Evolutionary conservation across 2,329 filamentous ascomycete genomes (phyloP).

Genomic region (Monosporascus sp.): DNA sequence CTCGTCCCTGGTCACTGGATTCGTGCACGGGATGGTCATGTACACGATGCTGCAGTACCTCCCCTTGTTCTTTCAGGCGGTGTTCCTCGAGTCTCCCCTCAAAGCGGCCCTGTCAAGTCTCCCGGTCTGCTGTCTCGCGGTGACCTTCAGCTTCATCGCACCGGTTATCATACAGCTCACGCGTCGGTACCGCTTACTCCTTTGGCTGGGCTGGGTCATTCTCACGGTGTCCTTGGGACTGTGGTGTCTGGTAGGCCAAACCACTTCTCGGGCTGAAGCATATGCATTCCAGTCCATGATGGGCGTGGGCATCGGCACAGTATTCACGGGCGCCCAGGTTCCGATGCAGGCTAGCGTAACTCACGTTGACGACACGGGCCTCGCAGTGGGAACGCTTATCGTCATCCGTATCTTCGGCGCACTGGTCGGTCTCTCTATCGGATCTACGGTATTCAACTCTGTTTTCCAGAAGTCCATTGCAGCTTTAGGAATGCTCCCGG

Average conservation of each 20-base stretch:
- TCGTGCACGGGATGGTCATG: conserved; percentile 7
- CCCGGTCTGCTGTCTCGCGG: conserved; percentile 51
- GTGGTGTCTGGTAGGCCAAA: conserved; percentile 24
- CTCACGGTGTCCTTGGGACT: conserved; percentile 52
- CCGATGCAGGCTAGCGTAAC: conserved; percentile 28
- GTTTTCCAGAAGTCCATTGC: conserved; percentile 15
- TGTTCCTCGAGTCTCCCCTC: conserved; percentile 47
- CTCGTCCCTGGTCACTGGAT: conserved; percentile 12
- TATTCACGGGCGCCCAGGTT: conserved; percentile 7
- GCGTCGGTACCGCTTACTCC: conserved; percentile 54
- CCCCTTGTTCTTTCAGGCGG: conserved; percentile 41
- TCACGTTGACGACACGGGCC: conserved; percentile 27
- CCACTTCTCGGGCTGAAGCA: conserved; percentile 34
- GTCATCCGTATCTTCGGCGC: conserved; percentile 30
- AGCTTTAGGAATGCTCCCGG: conserved; percentile 7
- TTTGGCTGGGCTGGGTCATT: conserved; percentile 57
- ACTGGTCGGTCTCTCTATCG: conserved; percentile 28
- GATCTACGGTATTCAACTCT: conserved; percentile 26
- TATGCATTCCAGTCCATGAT: conserved; percentile 16
- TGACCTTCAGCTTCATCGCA: conserved; percentile 54
- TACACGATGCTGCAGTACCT: conserved; percentile 11
- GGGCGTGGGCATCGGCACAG: conserved; percentile 14
- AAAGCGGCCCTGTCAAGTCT: conserved; percentile 50
- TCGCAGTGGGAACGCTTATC: conserved; percentile 27
- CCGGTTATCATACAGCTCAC: conserved; percentile 51